Conservation (phyloP, 257 asterid genomes). For the Buddleja alternifolia region DNA sequence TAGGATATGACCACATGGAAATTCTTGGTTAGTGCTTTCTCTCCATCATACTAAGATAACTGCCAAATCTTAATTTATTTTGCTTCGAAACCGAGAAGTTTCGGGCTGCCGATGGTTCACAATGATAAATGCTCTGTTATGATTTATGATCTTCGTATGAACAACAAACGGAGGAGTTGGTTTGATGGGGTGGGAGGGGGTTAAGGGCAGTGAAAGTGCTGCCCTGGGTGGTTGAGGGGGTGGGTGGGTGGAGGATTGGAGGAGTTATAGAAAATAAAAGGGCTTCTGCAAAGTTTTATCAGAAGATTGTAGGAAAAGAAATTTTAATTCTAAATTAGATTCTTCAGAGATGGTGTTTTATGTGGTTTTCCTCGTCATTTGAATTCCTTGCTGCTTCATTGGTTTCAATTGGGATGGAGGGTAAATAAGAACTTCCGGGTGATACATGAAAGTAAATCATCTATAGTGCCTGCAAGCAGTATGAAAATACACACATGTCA, state of each 20-base stretch:
- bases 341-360: no score
- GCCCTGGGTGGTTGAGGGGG: neutral
- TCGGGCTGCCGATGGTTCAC: constrained; percentile 14
- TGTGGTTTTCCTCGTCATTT: no score
- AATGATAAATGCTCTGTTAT: constrained; percentile 19
- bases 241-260: neutral
- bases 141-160: constrained; percentile 13
- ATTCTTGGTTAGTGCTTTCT: constrained; percentile 90
- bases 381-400: no score
- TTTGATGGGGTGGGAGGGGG: neutral
- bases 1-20: constrained; percentile 96
- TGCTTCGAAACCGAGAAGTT: constrained; percentile 6
- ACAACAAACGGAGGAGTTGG: neutral
- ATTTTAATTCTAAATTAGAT: no score
- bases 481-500: neutral
- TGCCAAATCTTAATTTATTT: constrained; percentile 25
- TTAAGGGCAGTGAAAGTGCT: neutral
- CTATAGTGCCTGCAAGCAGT: no score
- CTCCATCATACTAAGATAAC: constrained; percentile 41
- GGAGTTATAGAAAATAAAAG: no score
- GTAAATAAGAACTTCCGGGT: no score
- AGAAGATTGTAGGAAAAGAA: no score
- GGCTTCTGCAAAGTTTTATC: no score
- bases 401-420: no score
- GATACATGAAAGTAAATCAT: no score